Percentiles rank a stretch among this genome's conserved stretches.
These are phyloP conservation scores for Termitomyces sp. DNA, from an alignment of 768 basidiomycete species.

Conservation along the genomic window DNA sequence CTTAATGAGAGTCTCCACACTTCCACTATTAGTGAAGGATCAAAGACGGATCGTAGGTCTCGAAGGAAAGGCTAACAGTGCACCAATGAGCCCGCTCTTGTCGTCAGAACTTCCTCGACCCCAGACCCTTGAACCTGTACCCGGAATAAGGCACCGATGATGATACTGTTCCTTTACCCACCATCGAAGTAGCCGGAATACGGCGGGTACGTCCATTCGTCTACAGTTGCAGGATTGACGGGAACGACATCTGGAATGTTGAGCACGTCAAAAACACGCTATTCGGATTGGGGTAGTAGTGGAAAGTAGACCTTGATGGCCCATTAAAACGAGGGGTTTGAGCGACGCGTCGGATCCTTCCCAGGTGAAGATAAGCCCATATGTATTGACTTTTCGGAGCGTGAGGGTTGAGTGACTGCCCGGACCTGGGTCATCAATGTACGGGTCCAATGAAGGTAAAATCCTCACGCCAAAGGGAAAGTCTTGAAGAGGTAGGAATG, in stretches of 20 bases:
- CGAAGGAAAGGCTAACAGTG: conserved; percentile 20
- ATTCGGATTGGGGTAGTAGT: neutral
- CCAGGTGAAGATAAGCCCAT: conserved; percentile 75
- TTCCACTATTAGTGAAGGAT: conserved; percentile 26
- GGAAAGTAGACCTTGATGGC: conserved; percentile 53
- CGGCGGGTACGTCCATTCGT: conserved; percentile 53
- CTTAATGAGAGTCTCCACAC: conserved; percentile 63
- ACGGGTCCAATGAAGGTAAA: neutral
- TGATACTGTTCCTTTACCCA: conserved; percentile 14
- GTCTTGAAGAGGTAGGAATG: conserved; percentile 48
- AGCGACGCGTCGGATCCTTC: conserved; percentile 53
- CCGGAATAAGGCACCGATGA: neutral
- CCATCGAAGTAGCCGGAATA: conserved; percentile 58
- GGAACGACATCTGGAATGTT: conserved; percentile 53
- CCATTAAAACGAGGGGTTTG: conserved; percentile 70
- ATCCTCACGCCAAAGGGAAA: conserved; percentile 62
- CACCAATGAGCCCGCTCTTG: conserved; percentile 71
- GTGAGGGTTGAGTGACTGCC: conserved; percentile 52
- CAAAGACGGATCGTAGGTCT: neutral
- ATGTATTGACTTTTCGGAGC: conserved; percentile 72
- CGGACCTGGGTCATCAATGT: neutral
- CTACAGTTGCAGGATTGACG: conserved; percentile 44
- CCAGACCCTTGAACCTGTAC: conserved; percentile 54
- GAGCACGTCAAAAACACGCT: neutral
- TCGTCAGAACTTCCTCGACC: conserved; percentile 75